These are phyloP conservation scores for Meripilus lineatus DNA, from an alignment of 1,284 basidiomycete species.

Conservation along the genomic window DNA sequence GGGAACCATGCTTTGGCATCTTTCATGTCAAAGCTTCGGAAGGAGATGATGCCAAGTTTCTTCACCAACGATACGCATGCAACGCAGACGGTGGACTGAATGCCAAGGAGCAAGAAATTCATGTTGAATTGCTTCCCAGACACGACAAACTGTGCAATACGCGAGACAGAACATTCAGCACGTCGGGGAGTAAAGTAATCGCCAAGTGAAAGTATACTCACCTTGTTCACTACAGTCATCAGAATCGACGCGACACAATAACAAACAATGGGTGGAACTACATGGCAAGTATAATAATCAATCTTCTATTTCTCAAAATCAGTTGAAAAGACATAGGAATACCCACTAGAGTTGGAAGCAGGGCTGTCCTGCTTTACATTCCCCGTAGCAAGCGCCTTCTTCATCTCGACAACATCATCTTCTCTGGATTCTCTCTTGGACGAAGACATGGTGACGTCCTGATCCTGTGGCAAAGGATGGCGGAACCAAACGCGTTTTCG, in stretches of 20 bases:
- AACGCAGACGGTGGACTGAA: slow-evolving; percentile 88
- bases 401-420: slow-evolving; percentile 55
- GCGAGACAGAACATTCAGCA: too few species aligned
- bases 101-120: slow-evolving; percentile 92
- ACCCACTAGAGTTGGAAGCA: slow-evolving; percentile 5
- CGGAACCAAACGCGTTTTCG: background rate
- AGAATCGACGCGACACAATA: slow-evolving; percentile 95
- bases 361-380: too few species aligned
- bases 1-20: slow-evolving; percentile 95
- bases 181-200: too few species aligned
- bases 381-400: slow-evolving; percentile 58
- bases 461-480: background rate
- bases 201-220: slow-evolving; percentile 27
- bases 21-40: slow-evolving; percentile 79
- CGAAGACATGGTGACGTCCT: slow-evolving; percentile 5
- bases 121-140: slow-evolving; percentile 93
- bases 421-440: slow-evolving; percentile 11
- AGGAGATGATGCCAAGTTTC: slow-evolving; percentile 79
- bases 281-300: background rate
- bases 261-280: slow-evolving; percentile 77
- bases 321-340: background rate
- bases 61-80: slow-evolving; percentile 75
- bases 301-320: background rate
- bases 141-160: slow-evolving; percentile 81
- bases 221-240: slow-evolving; percentile 99